Evolutionary conservation across 2,329 filamentous ascomycete species (phyloP).

Genomic region (Fusarium illudens): DNA sequence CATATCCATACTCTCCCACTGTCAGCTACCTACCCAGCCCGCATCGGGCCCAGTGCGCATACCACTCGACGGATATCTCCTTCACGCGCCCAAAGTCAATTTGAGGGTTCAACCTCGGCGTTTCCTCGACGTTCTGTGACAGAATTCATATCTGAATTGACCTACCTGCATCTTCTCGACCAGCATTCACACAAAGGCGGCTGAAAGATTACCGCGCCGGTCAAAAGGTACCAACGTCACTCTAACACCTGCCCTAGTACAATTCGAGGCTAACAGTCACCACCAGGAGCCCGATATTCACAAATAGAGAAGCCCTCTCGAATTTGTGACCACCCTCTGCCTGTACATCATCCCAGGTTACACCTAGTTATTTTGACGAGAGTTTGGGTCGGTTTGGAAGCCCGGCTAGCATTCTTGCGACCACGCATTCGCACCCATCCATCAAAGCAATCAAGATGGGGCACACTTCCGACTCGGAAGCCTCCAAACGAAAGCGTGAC

Average conservation of each 20-base stretch:
- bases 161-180: not conserved
- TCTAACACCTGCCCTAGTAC: not conserved
- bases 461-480: conserved; percentile 52
- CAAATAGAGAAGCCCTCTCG: not conserved
- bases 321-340: not conserved
- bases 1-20: not conserved
- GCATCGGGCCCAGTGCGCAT: not conserved
- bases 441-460: conserved; percentile 47
- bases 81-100: not conserved
- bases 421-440: not conserved
- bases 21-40: not conserved
- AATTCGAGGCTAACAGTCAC: not conserved
- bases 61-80: not conserved
- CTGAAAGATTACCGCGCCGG: not conserved
- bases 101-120: conserved; percentile 19
- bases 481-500: conserved; percentile 60
- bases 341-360: not conserved
- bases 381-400: not conserved
- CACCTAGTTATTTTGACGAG: not conserved
- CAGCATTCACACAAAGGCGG: conserved; percentile 10
- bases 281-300: not conserved
- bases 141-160: not conserved
- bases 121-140: conserved; percentile 1
- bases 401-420: not conserved
- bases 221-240: not conserved